Evolutionary conservation across 129 eudicot genomes (phyloP).

Genomic region (Arctium lappa): DNA sequence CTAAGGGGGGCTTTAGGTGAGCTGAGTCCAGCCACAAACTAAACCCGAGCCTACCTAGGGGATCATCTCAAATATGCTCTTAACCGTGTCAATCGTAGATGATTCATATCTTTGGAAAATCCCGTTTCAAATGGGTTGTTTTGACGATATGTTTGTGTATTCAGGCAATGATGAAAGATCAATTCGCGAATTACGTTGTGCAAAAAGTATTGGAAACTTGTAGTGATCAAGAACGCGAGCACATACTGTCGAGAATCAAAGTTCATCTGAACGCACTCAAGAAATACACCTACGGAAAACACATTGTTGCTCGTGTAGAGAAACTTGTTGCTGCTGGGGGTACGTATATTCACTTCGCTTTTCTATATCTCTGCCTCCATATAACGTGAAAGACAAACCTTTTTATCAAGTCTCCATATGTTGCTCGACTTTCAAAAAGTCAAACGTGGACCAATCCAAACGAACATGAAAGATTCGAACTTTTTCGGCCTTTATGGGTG

Average conservation of each 20-base stretch:
- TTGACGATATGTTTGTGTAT: neutral
- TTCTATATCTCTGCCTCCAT: neutral
- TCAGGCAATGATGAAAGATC: slow-evolving; percentile 99
- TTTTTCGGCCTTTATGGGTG: neutral
- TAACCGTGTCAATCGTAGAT: too few relatives aligned
- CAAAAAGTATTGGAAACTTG: slow-evolving; percentile 96
- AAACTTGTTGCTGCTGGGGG: slow-evolving; percentile 99
- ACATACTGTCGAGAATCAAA: slow-evolving; percentile 78
- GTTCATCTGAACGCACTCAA: slow-evolving; percentile 92
- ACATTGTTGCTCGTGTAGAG: slow-evolving; percentile 96
- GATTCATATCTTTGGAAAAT: neutral
- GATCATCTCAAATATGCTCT: too few relatives aligned
- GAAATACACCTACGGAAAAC: slow-evolving; percentile 96
- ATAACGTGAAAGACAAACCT: neutral
- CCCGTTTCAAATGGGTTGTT: neutral
- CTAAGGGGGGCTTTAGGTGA: too few relatives aligned
- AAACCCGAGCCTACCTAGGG: too few relatives aligned
- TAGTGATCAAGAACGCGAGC: slow-evolving; percentile 91
- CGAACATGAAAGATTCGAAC: neutral
- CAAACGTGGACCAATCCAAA: neutral
- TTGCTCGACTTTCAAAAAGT: neutral
- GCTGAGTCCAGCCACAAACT: too few relatives aligned
- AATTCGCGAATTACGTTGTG: slow-evolving; percentile 92
- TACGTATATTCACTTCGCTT: slow-evolving; percentile 12
- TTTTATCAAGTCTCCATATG: neutral